These are phyloP conservation scores for Cyberlindnera americana DNA, from an alignment of 805 yeast species.

Conservation along the genomic window DNA sequence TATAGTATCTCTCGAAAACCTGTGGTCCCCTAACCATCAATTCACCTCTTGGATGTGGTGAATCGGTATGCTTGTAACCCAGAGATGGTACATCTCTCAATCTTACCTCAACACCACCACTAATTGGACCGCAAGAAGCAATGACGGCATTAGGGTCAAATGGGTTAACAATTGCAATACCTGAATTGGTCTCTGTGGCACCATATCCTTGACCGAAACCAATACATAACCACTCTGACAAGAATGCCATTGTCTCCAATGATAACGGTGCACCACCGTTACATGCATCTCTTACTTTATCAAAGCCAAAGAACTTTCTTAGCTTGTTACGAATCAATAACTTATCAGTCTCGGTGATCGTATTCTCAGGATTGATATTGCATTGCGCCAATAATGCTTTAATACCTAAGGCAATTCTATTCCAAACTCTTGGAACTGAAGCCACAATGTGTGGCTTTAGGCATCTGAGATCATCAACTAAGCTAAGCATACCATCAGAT, in stretches of 20 bases:
- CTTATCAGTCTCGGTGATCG: slow-evolving; percentile 7
- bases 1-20: slow-evolving; percentile 47
- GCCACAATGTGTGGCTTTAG: slow-evolving; percentile 44
- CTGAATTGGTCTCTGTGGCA: slow-evolving; percentile 62
- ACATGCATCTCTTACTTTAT: slow-evolving; percentile 54
- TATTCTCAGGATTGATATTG: slow-evolving; percentile 8
- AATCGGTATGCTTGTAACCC: slow-evolving; percentile 28
- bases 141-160: slow-evolving; percentile 32
- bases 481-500: slow-evolving; percentile 38
- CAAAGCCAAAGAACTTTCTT: slow-evolving; percentile 1
- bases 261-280: slow-evolving; percentile 35
- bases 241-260: slow-evolving; percentile 44
- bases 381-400: slow-evolving; percentile 21
- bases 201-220: slow-evolving; percentile 54
- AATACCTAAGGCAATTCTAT: slow-evolving; percentile 47
- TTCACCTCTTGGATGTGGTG: slow-evolving; percentile 49
- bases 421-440: slow-evolving; percentile 53
- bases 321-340: slow-evolving; percentile 1
- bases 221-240: slow-evolving; percentile 47
- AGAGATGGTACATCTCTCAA: slow-evolving; percentile 45
- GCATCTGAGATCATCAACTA: slow-evolving; percentile 46
- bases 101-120: slow-evolving; percentile 49
- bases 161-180: slow-evolving; percentile 37
- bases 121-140: slow-evolving; percentile 42
- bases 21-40: slow-evolving; percentile 55